Percentiles rank a stretch among this genome's conserved stretches.
Evolutionary conservation across 2,329 filamentous ascomycete species (phyloP).

Genomic region (Colletotrichum cereale): DNA sequence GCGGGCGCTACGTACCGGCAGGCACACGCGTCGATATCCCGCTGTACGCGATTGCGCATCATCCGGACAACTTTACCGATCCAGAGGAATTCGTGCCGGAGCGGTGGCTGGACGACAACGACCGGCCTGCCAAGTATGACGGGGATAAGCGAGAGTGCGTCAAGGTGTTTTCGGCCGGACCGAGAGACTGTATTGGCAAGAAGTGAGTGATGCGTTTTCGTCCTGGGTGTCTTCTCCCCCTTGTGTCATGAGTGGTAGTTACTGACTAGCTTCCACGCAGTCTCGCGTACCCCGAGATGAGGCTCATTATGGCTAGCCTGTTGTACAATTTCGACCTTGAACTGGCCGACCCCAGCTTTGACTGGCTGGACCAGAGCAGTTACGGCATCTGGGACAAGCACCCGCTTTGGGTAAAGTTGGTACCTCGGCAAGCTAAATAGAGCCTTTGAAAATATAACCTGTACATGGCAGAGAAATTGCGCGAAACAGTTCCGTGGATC

Average conservation of each 20-base stretch:
- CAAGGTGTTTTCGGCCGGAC: conserved; percentile 62
- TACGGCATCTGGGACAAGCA: conserved; percentile 39
- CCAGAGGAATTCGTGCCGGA: conserved; percentile 61
- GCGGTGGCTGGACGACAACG: conserved; percentile 50
- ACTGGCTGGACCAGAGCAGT: conserved; percentile 50
- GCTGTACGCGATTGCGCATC: conserved; percentile 34
- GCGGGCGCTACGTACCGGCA: conserved; percentile 49
- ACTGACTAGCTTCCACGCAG: conserved; percentile 33
- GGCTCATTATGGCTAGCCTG: conserved; percentile 58
- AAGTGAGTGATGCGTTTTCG: conserved; percentile 53
- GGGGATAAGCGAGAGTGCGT: conserved; percentile 41
- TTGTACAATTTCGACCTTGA: conserved; percentile 61
- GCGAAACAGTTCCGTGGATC: not conserved
- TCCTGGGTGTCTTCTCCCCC: not conserved
- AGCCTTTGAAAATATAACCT: not conserved
- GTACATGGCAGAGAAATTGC: not conserved
- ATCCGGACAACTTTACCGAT: conserved; percentile 55
- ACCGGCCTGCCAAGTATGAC: conserved; percentile 13
- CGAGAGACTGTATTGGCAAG: conserved; percentile 63
- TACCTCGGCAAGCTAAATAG: not conserved
- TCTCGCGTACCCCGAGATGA: conserved; percentile 63
- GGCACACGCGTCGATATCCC: conserved; percentile 39
- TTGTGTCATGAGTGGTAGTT: conserved; percentile 5
- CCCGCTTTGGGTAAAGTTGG: conserved; percentile 32
- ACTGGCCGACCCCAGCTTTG: conserved; percentile 48